phyloP scores from a whole-genome alignment of 495 filamentous ascomycete genomes.

The Pyronema domesticum region DNA sequence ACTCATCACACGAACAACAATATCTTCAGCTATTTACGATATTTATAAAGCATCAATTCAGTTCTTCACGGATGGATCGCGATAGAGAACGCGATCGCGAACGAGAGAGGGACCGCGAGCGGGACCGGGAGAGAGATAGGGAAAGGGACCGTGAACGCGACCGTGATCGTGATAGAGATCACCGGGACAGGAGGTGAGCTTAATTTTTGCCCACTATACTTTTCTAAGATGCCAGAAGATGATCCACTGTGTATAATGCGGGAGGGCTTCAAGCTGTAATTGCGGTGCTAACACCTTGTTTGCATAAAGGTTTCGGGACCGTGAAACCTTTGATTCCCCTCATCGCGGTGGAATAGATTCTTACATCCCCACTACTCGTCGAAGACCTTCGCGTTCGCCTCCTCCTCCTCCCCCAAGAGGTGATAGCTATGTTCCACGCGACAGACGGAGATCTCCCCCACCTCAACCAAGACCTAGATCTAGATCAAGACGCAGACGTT shows the following conservation, averaged over 20 bases:
- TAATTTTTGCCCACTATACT: neutral
- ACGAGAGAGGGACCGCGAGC: constrained; percentile 1
- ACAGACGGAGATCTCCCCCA: constrained; percentile 18
- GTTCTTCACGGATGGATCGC: neutral
- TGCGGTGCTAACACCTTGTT: neutral
- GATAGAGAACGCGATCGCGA: constrained; percentile 3
- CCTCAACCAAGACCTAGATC: constrained; percentile 13
- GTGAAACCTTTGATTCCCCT: constrained; percentile 8
- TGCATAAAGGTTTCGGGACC: neutral
- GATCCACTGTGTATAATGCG: too few relatives aligned
- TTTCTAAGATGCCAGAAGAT: neutral
- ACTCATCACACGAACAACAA: neutral
- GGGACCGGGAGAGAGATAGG: constrained; percentile 13
- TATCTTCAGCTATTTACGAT: neutral
- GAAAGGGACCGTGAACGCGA: constrained; percentile 20
- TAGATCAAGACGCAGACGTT: constrained; percentile 15
- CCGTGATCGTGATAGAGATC: constrained; percentile 10
- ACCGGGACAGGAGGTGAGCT: constrained; percentile 18
- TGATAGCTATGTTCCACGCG: constrained; percentile 22
- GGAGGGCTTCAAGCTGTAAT: neutral
- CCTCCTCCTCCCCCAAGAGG: constrained; percentile 19
- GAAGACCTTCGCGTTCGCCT: constrained; percentile 13
- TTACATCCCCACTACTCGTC: constrained; percentile 18
- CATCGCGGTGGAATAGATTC: constrained; percentile 20
- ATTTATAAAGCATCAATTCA: neutral